A percentile compares a stretch with the other conserved stretches of the same genome.
Conservation (phyloP, 352 stramenopile genomes). For the Pythium vanterpoolii region DNA sequence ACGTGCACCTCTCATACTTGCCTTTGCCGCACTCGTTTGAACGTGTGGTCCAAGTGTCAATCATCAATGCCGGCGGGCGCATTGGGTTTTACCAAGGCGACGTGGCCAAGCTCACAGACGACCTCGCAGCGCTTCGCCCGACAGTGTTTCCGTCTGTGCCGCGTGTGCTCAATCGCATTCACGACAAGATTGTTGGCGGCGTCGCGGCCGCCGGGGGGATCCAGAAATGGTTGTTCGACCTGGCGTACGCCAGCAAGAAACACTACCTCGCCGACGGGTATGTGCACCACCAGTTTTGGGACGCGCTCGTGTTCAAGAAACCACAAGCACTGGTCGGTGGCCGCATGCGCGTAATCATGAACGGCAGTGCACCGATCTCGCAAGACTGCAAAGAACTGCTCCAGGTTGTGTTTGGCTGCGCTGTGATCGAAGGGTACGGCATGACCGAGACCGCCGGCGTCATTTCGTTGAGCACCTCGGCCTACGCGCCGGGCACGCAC, state of each 20-base stretch:
- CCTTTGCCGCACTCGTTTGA: conserved; percentile 96
- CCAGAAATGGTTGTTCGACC: conserved; percentile 36
- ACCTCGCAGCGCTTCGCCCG: conserved; percentile 85
- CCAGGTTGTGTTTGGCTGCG: conserved; percentile 88
- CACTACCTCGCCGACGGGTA: conserved; percentile 24
- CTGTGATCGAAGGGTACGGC: conserved; percentile 94
- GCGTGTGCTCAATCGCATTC: conserved; percentile 86
- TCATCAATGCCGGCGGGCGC: conserved; percentile 80
- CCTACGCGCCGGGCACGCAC: conserved; percentile 68
- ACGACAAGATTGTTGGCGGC: conserved; percentile 78
- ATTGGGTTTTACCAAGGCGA: conserved; percentile 80
- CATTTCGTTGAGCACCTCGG: conserved; percentile 34
- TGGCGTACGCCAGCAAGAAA: conserved; percentile 41
- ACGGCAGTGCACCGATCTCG: conserved; percentile 90
- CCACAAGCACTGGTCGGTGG: conserved; percentile 90
- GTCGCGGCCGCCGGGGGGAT: conserved; percentile 26
- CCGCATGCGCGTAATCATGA: conserved; percentile 89
- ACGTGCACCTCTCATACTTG: conserved; percentile 80
- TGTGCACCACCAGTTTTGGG: conserved; percentile 81
- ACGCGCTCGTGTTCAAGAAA: conserved; percentile 95
- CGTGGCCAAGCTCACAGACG: conserved; percentile 87
- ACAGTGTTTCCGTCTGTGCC: conserved; percentile 92
- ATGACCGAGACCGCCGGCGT: conserved; percentile 84
- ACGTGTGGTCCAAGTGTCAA: conserved; percentile 78
- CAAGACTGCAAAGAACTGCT: conserved; percentile 94